Evolutionary conservation across 805 yeast genomes (phyloP).

Genomic region (Cyberlindnera japonica): DNA sequence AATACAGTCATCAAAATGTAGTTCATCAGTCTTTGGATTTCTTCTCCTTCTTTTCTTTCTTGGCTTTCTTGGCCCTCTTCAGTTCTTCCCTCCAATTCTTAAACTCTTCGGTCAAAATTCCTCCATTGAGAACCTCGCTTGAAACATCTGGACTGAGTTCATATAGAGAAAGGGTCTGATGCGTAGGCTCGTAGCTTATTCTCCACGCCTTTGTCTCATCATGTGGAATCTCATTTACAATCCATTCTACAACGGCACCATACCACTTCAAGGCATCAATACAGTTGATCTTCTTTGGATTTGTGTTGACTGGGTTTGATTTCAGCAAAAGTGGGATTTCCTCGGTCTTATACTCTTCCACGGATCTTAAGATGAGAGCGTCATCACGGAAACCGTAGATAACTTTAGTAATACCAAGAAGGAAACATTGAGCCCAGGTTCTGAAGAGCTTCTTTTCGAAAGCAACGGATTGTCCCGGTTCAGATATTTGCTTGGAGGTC

Average conservation of each 20-base stretch:
- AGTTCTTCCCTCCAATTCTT: slow-evolving; percentile 45
- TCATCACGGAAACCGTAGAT: slow-evolving; percentile 87
- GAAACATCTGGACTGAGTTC: slow-evolving; percentile 41
- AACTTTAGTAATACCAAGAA: slow-evolving; percentile 77
- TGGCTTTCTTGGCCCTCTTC: slow-evolving; percentile 6
- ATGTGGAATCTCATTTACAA: slow-evolving; percentile 50
- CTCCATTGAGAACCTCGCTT: slow-evolving; percentile 35
- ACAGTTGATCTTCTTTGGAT: slow-evolving; percentile 56
- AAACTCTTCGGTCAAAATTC: slow-evolving; percentile 47
- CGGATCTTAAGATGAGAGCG: slow-evolving; percentile 52
- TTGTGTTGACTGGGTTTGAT: slow-evolving; percentile 40
- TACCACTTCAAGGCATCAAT: slow-evolving; percentile 81
- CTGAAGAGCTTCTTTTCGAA: slow-evolving; percentile 76
- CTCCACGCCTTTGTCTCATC: slow-evolving; percentile 51
- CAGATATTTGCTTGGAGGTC: slow-evolving; percentile 55
- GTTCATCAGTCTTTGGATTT: no score
- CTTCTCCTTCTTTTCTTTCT: slow-evolving; percentile 7
- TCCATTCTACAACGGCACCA: slow-evolving; percentile 81
- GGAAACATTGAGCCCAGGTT: slow-evolving; percentile 92
- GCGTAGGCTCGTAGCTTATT: slow-evolving; percentile 53
- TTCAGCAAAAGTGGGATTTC: slow-evolving; percentile 72
- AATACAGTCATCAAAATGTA: no score
- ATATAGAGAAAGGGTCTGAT: slow-evolving; percentile 48
- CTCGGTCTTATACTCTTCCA: slow-evolving; percentile 75
- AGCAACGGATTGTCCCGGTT: slow-evolving; percentile 51